Percentiles rank a stretch among this genome's conserved stretches.
These are phyloP conservation scores for Sistotremastrum suecicum DNA, from an alignment of 768 basidiomycete genomes.

Conservation along the genomic window DNA sequence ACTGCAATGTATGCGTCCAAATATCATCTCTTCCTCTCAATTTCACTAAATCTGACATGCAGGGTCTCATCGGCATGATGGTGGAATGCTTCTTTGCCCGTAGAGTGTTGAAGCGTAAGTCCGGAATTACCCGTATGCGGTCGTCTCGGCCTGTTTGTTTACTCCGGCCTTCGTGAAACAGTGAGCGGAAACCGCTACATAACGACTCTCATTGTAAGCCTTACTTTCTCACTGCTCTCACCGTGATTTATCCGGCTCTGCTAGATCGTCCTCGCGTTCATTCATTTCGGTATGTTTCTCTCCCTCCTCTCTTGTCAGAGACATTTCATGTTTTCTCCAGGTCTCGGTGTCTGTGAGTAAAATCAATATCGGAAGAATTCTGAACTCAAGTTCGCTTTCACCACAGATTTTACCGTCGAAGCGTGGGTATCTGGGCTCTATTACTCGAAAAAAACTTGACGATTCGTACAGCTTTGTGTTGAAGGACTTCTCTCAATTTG, in stretches of 20 bases:
- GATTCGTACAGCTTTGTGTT: constrained; percentile 8
- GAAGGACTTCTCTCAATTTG: constrained; percentile 22
- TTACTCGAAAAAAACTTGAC: neutral
- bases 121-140: constrained; percentile 7
- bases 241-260: neutral
- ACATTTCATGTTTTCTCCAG: constrained; percentile 2
- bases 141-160: neutral
- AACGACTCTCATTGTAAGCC: constrained; percentile 28
- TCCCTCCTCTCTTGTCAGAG: neutral
- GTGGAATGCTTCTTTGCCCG: constrained; percentile 41
- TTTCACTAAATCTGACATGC: neutral
- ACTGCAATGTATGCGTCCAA: constrained; percentile 28
- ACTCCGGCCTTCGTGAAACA: constrained; percentile 7
- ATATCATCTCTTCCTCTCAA: neutral
- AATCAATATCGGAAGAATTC: neutral
- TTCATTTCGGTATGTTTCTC: constrained; percentile 27
- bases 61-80: constrained; percentile 36
- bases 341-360: constrained; percentile 11
- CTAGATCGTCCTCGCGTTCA: constrained; percentile 24
- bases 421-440: constrained; percentile 18
- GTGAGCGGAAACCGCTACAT: constrained; percentile 31
- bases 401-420: constrained; percentile 31
- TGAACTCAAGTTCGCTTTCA: neutral
- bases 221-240: neutral
- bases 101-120: constrained; percentile 32